phyloP scores from a whole-genome alignment of 768 basidiomycete genomes.

The Pseudohyphozyma bogoriensis region DNA sequence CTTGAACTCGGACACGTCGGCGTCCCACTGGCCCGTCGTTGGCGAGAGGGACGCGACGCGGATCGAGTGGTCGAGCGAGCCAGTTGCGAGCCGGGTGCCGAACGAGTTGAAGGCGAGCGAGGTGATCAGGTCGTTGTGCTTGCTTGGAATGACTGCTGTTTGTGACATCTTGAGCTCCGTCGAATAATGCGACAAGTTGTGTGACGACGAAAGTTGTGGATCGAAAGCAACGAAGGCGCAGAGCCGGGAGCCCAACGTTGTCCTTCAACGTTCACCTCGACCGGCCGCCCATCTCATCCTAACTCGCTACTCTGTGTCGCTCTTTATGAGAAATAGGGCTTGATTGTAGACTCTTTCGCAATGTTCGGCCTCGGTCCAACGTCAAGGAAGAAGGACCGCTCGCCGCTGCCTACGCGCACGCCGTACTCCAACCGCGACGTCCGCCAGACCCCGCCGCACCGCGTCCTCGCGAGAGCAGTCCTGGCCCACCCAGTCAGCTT shows the following conservation, averaged over 20 bases:
- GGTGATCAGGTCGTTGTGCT: constrained; percentile 26
- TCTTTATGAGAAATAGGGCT: too few species aligned
- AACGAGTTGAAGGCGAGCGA: constrained; percentile 25
- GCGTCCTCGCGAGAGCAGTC: neutral
- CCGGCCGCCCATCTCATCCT: too few species aligned
- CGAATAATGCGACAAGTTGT: too few species aligned
- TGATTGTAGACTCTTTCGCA: too few species aligned
- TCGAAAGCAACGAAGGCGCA: too few species aligned
- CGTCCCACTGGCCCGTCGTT: constrained; percentile 7
- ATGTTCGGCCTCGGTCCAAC: too few species aligned
- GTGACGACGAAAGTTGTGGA: too few species aligned
- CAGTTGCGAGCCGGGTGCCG: constrained; percentile 25
- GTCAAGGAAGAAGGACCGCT: too few species aligned
- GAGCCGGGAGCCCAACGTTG: too few species aligned
- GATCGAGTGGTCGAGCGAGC: constrained; percentile 29
- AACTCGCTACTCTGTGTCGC: too few species aligned
- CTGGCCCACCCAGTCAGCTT: neutral
- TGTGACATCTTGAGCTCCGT: too few species aligned
- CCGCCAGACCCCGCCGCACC: neutral
- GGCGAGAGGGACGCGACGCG: constrained; percentile 10
- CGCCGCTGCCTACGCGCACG: neutral
- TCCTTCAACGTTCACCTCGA: too few species aligned
- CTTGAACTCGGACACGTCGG: constrained; percentile 40
- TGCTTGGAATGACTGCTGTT: neutral
- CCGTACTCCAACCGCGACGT: neutral